phyloP scores from a whole-genome alignment of 2,329 filamentous ascomycete species.

The Zymoseptoria brevis region DNA sequence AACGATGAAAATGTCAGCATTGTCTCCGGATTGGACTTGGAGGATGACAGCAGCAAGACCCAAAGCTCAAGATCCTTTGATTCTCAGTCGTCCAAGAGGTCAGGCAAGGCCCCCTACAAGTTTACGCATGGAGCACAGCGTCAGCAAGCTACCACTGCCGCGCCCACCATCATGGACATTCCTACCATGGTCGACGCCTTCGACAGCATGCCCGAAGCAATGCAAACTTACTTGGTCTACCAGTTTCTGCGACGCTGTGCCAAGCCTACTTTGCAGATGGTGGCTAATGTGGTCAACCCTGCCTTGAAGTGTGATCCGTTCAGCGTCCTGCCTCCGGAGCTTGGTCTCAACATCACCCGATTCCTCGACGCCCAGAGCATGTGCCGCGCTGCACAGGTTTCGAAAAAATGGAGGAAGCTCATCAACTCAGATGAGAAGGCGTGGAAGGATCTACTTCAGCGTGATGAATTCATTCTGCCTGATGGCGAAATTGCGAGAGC shows the following conservation, averaged over 20 bases:
- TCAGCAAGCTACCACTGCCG: conserved; percentile 3
- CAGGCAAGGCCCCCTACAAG: conserved; percentile 4
- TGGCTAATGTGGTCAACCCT: conserved; percentile 86
- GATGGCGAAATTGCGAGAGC: conserved; percentile 77
- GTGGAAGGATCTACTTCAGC: conserved; percentile 88
- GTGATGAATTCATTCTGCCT: conserved; percentile 70
- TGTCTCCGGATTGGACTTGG: conserved; percentile 28
- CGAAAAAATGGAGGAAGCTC: conserved; percentile 84
- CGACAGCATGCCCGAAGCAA: conserved; percentile 78
- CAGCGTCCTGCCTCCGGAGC: conserved; percentile 70
- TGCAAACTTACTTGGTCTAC: conserved; percentile 96
- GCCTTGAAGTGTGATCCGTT: conserved; percentile 93
- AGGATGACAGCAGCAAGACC: conserved; percentile 23
- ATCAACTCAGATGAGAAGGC: conserved; percentile 89
- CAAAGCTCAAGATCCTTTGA: conserved; percentile 20
- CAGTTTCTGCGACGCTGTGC: conserved; percentile 84
- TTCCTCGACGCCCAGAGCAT: conserved; percentile 81
- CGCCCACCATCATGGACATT: conserved; percentile 59
- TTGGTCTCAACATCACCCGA: conserved; percentile 78
- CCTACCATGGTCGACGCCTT: conserved; percentile 81
- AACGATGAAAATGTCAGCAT: conserved; percentile 28
- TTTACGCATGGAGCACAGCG: conserved; percentile 13
- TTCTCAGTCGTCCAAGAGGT: conserved; percentile 12
- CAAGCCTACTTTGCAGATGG: conserved; percentile 78
- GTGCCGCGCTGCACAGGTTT: conserved; percentile 85